Evolutionary conservation across 2,329 filamentous ascomycete genomes (phyloP), one percentile per base, ranked within the genome.

Genomic region (Ophiostoma australiae): DNA sequence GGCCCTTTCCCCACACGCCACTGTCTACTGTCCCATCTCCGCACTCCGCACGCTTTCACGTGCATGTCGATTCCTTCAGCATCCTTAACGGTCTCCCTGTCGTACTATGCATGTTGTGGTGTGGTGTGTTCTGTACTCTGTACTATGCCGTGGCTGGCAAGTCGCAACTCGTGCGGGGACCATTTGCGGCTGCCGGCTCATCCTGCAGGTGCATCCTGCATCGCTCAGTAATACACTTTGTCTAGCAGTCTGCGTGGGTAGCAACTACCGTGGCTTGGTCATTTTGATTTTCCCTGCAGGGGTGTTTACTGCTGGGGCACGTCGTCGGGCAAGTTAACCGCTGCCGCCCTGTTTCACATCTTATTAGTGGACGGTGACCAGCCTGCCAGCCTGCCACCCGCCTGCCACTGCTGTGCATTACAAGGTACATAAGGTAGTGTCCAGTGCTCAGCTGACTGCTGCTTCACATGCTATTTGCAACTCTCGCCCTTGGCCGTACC

Each of bases 1-100:
- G 63, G 63, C 63, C 61, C 61, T 65, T 65, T 65, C 61, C 61
- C 61, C 61, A 65, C 61, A 65, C 52, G 61, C 61, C 61, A 65
- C 33, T 65, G 33, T 7, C n/a, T 55, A 11, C 15, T 55, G 8
- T 11, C 23, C 52, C 52, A 58, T 65, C 61, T 65, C 61, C 61
- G 61, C 61, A 65, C 31, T 37, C 31, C 61, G 61, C 61, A 65
- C 15, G 61, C 61, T 33, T 65, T 65, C 61, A 65, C 61, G 61
- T 65, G 61, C 61, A 65, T 65, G 31, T 17, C 6, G 31, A n/a
- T 33, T 58, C 15, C 58, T 33, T 31, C 58, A 63, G n/a, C 13
- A 20, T 61, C 10, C 23, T 31, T 11, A 20, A 33, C 31, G 61
- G 61, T 31, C n/a, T 55, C 27, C 27, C 55, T 58, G 27, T 65